Base-by-base conservation (phyloP, 345 rosid species). In the Laguncularia racemosa region DNA sequence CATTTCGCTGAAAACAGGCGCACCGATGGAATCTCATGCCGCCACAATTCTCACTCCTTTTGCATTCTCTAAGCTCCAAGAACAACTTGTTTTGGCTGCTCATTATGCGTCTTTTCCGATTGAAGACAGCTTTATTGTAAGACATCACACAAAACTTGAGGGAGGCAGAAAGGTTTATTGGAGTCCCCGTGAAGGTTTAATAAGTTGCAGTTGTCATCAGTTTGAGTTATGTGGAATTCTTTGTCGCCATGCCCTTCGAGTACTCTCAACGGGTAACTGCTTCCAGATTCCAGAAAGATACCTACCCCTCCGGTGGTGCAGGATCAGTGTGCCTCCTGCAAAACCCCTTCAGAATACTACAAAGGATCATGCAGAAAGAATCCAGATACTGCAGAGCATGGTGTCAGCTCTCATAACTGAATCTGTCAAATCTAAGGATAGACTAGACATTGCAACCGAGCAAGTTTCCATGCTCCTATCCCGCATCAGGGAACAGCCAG, bases 191-290 rank as follows among this genome's bases (percentile, higher is more conserved):
- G 98, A 88, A 62, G 96, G 85, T 73, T 77, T 86, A 66, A 73
- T 92, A 74, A 86, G 89, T 70, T 92, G 98, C 78, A 86, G 93
- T 62, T 92, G 98, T 78, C 95, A 92, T 60, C 84, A 73, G 59
- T 92, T 92, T 70, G 95, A 92, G 78, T 84, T 92, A 69, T 92
- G 89, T n/a, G 98, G 98, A 55, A 79, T 84, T 64, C 98, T 92
- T 33, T 92, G 98, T 57, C 72, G 96, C 20, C 98, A 92, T 60
- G 83, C 96, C 53, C 93, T 92, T 59, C 86, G 95, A 49, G 93
- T 92, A 59, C 95, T 92, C 64, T 88, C 98, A 1, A 77, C 96
- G 0, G 92, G 89, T 26, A 92, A 92, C 68, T 92, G 98, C 71
- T 92, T 92, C 65, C 96, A 92, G 72, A 77, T 86, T 44, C 98